A percentile compares a stretch with the other conserved stretches of the same genome.
These are phyloP conservation scores for Fraxinus platypoda DNA, from an alignment of 305 asterid species.

Conservation along the genomic window DNA sequence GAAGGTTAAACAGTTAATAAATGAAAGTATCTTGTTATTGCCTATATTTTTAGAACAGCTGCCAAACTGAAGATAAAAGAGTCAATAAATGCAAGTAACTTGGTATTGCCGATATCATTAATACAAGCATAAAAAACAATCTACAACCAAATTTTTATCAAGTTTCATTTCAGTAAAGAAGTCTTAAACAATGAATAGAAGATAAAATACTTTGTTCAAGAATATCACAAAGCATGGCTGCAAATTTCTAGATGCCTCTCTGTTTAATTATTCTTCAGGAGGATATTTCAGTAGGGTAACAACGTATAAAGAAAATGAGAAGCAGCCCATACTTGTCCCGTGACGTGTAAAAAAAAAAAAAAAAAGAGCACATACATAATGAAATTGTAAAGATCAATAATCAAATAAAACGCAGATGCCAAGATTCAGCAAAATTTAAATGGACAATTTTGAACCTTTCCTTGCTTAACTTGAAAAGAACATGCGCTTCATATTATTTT, in stretches of 20 bases:
- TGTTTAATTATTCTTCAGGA: neutral
- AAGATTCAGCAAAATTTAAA: slow-evolving; percentile 8
- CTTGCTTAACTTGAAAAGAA: neutral
- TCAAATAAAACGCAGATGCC: neutral
- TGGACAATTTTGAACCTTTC: neutral
- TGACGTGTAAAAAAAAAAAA: neutral
- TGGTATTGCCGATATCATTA: too few relatives aligned
- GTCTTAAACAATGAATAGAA: slow-evolving; percentile 1
- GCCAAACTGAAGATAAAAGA: too few relatives aligned
- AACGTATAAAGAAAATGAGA: neutral
- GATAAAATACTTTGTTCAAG: neutral
- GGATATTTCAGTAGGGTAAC: neutral
- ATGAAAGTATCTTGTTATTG: slow-evolving; percentile 1
- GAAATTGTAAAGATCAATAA: neutral
- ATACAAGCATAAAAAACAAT: slow-evolving; percentile 5
- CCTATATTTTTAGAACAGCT: neutral
- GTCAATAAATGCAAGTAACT: too few relatives aligned
- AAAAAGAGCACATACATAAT: neutral
- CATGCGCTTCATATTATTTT: slow-evolving; percentile 4
- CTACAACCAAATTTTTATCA: neutral
- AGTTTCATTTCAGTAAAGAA: neutral
- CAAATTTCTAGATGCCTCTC: neutral
- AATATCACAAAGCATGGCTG: slow-evolving; percentile 4
- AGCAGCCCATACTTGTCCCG: neutral
- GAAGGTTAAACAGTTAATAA: slow-evolving; percentile 36